A percentile compares a stretch with the other conserved stretches of the same genome.
Evolutionary conservation across 164 flowering plant species (phyloP).

Genomic region (Akebia trifoliata): DNA sequence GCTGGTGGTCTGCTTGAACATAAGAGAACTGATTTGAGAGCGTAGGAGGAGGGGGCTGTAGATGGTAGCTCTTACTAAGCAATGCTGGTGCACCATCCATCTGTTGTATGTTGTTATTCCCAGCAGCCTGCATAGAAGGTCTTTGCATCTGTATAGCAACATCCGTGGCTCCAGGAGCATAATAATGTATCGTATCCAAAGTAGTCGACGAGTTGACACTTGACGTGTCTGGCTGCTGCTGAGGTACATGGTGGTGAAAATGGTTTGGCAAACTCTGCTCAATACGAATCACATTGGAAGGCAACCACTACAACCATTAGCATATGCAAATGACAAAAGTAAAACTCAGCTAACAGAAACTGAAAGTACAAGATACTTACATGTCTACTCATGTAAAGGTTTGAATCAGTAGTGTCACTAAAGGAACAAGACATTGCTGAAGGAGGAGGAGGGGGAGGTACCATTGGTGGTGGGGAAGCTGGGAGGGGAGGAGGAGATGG

Average conservation of each 20-base stretch:
- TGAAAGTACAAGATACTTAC: conserved; percentile 22
- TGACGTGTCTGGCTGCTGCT: conserved; percentile 27
- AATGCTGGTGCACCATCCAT: conserved; percentile 30
- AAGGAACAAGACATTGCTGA: conserved; percentile 23
- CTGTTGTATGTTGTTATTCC: conserved; percentile 30
- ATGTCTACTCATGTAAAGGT: conserved; percentile 18
- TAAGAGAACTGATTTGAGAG: conserved; percentile 78
- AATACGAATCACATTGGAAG: conserved; percentile 11
- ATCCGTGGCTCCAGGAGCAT: conserved; percentile 41
- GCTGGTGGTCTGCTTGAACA: conserved; percentile 53
- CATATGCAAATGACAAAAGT: neutral
- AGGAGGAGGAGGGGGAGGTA: conserved; percentile 26
- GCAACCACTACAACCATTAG: conserved; percentile 1
- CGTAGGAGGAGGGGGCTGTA: conserved; percentile 64
- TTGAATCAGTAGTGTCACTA: conserved; percentile 26
- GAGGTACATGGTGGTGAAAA: conserved; percentile 23
- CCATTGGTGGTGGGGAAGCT: conserved; percentile 36
- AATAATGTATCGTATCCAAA: conserved; percentile 31
- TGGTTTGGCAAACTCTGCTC: conserved; percentile 38
- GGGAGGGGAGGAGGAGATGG: conserved; percentile 70
- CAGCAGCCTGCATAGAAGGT: conserved; percentile 26
- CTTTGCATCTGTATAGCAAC: conserved; percentile 27
- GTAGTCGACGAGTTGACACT: conserved; percentile 22
- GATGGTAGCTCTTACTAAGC: conserved; percentile 40
- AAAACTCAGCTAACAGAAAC: neutral